These are phyloP conservation scores for Lagerstroemia speciosa DNA, from an alignment of 345 rosid genomes.

Conservation along the genomic window DNA sequence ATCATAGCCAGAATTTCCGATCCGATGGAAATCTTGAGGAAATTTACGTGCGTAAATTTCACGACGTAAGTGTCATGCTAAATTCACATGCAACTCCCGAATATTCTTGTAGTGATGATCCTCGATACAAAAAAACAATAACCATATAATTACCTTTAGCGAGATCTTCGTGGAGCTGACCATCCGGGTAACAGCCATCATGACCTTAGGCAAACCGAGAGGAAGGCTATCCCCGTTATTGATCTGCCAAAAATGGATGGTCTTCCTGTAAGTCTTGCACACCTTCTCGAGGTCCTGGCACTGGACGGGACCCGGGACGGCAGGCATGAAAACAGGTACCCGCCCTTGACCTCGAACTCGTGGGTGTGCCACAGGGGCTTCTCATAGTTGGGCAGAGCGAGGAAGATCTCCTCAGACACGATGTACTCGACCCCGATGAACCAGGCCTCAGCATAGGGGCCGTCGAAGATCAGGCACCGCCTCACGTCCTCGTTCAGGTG, in stretches of 20 bases:
- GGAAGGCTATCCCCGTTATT: slow-evolving; percentile 67
- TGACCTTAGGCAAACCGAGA: slow-evolving; percentile 59
- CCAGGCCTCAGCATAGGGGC: slow-evolving; percentile 40
- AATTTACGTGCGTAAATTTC: too few species aligned
- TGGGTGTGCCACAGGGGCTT: slow-evolving; percentile 73
- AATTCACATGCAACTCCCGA: too few species aligned
- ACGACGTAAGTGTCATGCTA: too few species aligned
- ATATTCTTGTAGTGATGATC: too few species aligned
- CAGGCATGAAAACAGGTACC: slow-evolving; percentile 63
- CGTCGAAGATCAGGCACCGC: slow-evolving; percentile 67
- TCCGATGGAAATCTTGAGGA: too few species aligned
- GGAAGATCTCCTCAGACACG: slow-evolving; percentile 54
- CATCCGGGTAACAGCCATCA: slow-evolving; percentile 66
- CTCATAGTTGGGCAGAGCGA: slow-evolving; percentile 58
- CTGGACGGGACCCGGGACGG: slow-evolving; percentile 47
- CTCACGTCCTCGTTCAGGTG: slow-evolving; percentile 78
- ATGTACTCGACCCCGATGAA: slow-evolving; percentile 74
- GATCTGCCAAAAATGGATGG: slow-evolving; percentile 79
- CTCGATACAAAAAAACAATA: neutral
- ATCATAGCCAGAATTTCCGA: too few species aligned
- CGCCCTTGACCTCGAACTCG: slow-evolving; percentile 76
- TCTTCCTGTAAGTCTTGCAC: slow-evolving; percentile 60
- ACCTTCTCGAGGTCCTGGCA: slow-evolving; percentile 63
- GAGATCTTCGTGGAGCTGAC: slow-evolving; percentile 51
- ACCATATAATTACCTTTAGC: slow-evolving; percentile 33